Conservation (phyloP, 179 eudicot genomes). For the Sideroxylon spinosum region DNA sequence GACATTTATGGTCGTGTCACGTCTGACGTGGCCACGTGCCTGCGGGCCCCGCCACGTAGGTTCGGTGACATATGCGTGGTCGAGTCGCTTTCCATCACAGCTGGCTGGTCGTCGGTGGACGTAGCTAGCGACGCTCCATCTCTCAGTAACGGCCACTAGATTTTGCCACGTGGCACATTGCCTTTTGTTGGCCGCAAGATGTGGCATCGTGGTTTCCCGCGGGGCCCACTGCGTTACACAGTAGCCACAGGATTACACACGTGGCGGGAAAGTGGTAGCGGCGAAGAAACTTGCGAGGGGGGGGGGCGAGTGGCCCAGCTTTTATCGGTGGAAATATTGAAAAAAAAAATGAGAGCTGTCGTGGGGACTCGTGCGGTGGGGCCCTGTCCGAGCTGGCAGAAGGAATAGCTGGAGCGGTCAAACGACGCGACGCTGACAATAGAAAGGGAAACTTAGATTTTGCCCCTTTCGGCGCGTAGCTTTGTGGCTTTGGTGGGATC, state of each 20-base stretch:
- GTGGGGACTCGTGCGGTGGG: background rate
- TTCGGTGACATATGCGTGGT: background rate
- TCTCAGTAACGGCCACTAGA: background rate
- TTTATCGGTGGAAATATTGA: no score
- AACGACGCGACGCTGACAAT: background rate
- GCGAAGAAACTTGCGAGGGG: background rate
- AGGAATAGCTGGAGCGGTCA: background rate
- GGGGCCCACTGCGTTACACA: background rate
- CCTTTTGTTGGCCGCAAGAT: no score
- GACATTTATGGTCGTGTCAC: slow-evolving; percentile 8
- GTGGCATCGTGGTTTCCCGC: background rate
- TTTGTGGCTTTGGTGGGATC: background rate
- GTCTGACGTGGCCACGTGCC: slow-evolving; percentile 4
- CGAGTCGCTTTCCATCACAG: slow-evolving; percentile 9
- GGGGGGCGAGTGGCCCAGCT: background rate
- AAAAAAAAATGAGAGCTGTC: background rate
- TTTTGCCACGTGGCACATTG: background rate
- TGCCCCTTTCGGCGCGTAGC: background rate
- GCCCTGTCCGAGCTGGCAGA: no score
- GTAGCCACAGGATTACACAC: background rate
- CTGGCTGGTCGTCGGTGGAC: slow-evolving; percentile 1
- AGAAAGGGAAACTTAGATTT: background rate
- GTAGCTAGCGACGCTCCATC: background rate
- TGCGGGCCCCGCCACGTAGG: slow-evolving; percentile 6
- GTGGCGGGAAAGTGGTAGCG: background rate